Evolutionary conservation across 192 early-diverging fungal genomes (phyloP), one percentile per base, ranked within the genome.

Genomic region (Backusella luteola): DNA sequence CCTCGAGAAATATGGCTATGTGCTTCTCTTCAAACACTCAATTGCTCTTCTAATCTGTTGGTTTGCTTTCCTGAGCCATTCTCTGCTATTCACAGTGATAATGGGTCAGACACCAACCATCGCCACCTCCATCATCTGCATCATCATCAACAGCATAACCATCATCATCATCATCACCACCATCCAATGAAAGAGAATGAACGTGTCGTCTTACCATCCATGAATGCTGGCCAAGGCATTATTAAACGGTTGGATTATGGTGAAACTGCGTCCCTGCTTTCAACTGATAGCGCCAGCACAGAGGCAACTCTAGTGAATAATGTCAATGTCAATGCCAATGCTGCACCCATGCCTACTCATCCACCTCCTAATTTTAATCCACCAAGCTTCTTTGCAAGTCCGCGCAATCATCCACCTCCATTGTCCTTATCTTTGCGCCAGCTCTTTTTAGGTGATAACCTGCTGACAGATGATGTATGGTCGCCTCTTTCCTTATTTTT

Each of bases 381-480:
- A 14, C 82, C 82, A 11, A 80, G 79, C 1, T 84, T 84, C 85
- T 87, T 76, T 87, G 81, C 82, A 74, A 84, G 80, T 79, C 81
- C 84, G 35, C 73, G 82, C 23, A 85, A 85, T 34, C 79, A 83
- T 69, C 76, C 87, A 4, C 88, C 89, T 38, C 91, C 91, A 8
- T 77, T 94, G 21, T 82, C 84, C 2, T 49, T 74, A 5, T 83
- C 90, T 8, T 84, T 97, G 29, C 81, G 82, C 14, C 81, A 84
- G 34, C 85, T 97, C 32, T 90, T 87, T 19, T 78, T 96, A 42
- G 93, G 91, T n/a, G 95, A 96, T 77, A 97, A 96, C 82, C 85
- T 88, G 49, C 81, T 97, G 23, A 91, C 89, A 39, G 94, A 96
- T 69, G 94, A 95, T 34, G 80, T 96, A 15, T 93, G 94, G 81